A percentile compares a stretch with the other conserved stretches of the same genome.
Evolutionary conservation across 2,329 filamentous ascomycete genomes (phyloP).

Genomic region (Parafenestella ontariensis): DNA sequence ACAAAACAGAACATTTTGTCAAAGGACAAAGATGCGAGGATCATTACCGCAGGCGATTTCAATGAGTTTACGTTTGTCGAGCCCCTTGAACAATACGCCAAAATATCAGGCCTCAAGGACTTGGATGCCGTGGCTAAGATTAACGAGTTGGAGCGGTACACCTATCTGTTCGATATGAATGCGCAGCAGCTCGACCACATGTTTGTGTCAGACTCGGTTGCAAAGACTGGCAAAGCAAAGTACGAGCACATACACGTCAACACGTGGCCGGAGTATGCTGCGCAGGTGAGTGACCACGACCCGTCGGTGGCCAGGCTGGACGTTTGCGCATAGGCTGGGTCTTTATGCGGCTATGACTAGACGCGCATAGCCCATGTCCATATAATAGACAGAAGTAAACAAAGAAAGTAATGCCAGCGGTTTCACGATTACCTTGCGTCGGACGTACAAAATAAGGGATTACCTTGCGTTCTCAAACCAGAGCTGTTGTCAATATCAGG

Average conservation of each 20-base stretch:
- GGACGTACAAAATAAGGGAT: background rate
- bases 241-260: constrained; percentile 76
- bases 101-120: constrained; percentile 64
- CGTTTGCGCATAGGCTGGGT: constrained; percentile 56
- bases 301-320: constrained; percentile 70
- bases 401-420: background rate
- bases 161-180: constrained; percentile 74
- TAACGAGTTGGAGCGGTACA: constrained; percentile 67
- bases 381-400: background rate
- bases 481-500: too few relatives aligned
- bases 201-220: constrained; percentile 66
- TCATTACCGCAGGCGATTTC: constrained; percentile 72
- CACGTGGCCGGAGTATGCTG: constrained; percentile 67
- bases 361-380: constrained; percentile 5
- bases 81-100: constrained; percentile 63
- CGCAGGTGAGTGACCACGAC: constrained; percentile 72
- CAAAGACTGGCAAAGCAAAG: constrained; percentile 44
- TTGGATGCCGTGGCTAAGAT: constrained; percentile 66
- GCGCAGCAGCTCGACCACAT: constrained; percentile 75
- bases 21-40: constrained; percentile 61
- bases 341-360: background rate
- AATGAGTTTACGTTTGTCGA: constrained; percentile 73
- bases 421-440: constrained; percentile 1
- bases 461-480: too few relatives aligned
- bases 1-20: constrained; percentile 57